Percentiles rank a stretch among this genome's conserved stretches.
Evolutionary conservation across 768 basidiomycete species (phyloP).

Genomic region (Amanita phalloides): DNA sequence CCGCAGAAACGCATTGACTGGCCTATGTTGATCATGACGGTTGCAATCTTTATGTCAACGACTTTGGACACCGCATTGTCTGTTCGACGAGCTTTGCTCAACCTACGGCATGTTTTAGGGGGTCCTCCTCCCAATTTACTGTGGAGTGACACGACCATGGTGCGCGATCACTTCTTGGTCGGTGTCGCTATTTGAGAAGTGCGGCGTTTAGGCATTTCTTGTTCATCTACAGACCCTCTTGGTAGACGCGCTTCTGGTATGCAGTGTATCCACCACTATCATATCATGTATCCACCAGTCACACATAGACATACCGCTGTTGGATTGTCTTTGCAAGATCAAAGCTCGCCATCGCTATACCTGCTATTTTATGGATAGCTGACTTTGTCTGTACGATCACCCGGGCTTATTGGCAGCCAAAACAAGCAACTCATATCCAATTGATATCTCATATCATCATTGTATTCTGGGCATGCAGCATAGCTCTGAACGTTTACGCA

Average conservation of each 20-base stretch:
- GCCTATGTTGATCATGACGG: slow-evolving; percentile 7
- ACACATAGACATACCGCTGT: slow-evolving; percentile 10
- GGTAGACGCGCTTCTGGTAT: slow-evolving; percentile 10
- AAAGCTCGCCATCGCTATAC: slow-evolving; percentile 6
- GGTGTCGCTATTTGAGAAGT: not conserved
- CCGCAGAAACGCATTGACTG: slow-evolving; percentile 4
- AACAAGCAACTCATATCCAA: not conserved
- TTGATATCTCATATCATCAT: not conserved
- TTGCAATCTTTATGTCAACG: slow-evolving; percentile 6
- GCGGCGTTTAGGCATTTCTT: slow-evolving; percentile 1
- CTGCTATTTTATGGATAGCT: slow-evolving; percentile 9
- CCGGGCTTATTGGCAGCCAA: slow-evolving; percentile 2
- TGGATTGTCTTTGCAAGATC: slow-evolving; percentile 11
- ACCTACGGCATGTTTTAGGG: not conserved
- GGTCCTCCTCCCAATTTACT: not conserved
- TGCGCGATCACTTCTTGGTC: not conserved
- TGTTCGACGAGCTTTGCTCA: slow-evolving; percentile 8
- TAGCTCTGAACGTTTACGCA: slow-evolving; percentile 11
- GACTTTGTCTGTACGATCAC: slow-evolving; percentile 4
- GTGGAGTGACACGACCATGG: slow-evolving; percentile 10
- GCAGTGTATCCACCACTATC: not conserved
- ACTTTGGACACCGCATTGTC: slow-evolving; percentile 10
- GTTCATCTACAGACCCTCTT: slow-evolving; percentile 7
- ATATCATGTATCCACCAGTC: not conserved
- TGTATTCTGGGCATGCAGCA: slow-evolving; percentile 11